Base-by-base conservation (phyloP, 768 basidiomycete species). In the Russula vinacea region DNA sequence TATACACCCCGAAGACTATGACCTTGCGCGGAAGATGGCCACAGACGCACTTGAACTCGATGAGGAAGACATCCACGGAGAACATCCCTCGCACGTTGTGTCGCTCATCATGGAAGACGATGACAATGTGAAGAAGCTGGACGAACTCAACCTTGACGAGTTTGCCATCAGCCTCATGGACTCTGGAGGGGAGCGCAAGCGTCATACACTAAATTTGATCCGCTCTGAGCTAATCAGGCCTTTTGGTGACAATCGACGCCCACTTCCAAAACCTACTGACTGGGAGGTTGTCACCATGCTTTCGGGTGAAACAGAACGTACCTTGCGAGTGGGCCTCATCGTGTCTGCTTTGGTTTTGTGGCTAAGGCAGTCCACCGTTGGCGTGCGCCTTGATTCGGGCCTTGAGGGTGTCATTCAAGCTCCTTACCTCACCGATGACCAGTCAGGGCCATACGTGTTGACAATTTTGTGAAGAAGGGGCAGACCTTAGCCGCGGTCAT, bases 1-100 rank as follows among this genome's bases (percentile, higher is more conserved):
- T 22, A 92, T 99, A 58, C 97, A 99, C 72, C 93, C 93, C 7
- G 92, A 96, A 73, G 97, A 99, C 76, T 99, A 98, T 72, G 95
- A 98, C 68, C 81, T 98, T 44, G 96, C 97, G 4, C 87, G 93
- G 40, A 98, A 98, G 79, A 97, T 99, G 94, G 96, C 96, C 42
- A 91, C 92, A 22, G 94, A 98, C 75, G 94, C 96, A 5, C 82
- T 98, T 16, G 97, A 98, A 72, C 82, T 93, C n/a, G 97, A 99
- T 68, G 94, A 96, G 71, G 97, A 98, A 74, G 97, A 99, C 76
- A 82, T 94, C 39, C 90, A 91, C 61, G 92, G 92, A 68, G 86
- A 90, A 70, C 91, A 96, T 73, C 91, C 94, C 32, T 98, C 97
- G 1, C 86, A 89, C 69, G 89, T 92, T 9, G 93, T 99, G 51